phyloP scores from a whole-genome alignment of 2,329 filamentous ascomycete species.

The Drechslerella dactyloides region DNA sequence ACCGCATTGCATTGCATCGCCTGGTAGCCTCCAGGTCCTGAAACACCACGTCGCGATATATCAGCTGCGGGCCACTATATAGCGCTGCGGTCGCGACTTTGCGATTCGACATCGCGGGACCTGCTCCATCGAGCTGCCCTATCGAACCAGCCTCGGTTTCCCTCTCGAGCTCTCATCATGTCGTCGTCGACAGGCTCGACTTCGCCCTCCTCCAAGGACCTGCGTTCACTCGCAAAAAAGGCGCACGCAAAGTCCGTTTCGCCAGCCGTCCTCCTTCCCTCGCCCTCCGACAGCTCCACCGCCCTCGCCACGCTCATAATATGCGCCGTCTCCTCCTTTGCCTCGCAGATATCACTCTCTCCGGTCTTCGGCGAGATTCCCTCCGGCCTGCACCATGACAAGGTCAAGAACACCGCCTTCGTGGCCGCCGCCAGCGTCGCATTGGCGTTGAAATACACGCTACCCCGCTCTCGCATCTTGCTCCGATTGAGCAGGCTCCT shows the following conservation, averaged over 20 bases:
- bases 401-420: constrained; percentile 67
- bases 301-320: constrained; percentile 30
- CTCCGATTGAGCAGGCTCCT: constrained; percentile 37
- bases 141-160: neutral
- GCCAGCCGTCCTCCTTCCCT: constrained; percentile 24
- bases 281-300: constrained; percentile 29
- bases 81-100: neutral
- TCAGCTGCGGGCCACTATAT: too few relatives aligned
- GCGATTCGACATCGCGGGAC: neutral
- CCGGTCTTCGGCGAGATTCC: constrained; percentile 90
- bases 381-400: constrained; percentile 72
- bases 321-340: constrained; percentile 67
- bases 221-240: constrained; percentile 36
- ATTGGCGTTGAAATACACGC: constrained; percentile 56
- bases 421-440: constrained; percentile 75
- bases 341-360: constrained; percentile 77
- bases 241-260: constrained; percentile 16
- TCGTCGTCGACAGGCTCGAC: constrained; percentile 30
- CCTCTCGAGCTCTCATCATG: constrained; percentile 17
- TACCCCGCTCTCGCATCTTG: constrained; percentile 35
- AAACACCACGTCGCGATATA: too few relatives aligned
- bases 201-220: constrained; percentile 31
- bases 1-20: too few relatives aligned
- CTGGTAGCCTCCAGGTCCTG: too few relatives aligned
- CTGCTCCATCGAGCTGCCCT: neutral